Evolutionary conservation across 2,329 filamentous ascomycete species (phyloP).

Genomic region (Ophiocordyceps unilateralis): DNA sequence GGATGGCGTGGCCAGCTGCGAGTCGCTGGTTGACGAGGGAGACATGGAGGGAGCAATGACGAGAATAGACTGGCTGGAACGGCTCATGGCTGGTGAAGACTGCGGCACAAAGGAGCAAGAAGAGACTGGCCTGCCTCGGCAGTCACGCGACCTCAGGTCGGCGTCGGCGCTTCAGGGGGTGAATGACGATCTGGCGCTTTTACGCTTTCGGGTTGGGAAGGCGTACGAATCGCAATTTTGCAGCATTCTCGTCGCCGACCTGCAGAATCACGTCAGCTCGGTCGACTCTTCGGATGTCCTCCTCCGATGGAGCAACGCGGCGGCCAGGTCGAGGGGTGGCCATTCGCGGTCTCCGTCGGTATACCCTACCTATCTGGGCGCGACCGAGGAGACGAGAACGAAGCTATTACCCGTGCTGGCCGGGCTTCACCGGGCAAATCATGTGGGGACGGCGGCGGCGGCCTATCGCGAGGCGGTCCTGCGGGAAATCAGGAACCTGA

Average conservation of each 20-base stretch:
- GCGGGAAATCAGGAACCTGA: conserved; percentile 71
- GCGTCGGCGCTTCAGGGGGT: conserved; percentile 69
- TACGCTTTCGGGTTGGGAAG: conserved; percentile 70
- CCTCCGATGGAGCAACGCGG: conserved; percentile 67
- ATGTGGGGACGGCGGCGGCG: conserved; percentile 65
- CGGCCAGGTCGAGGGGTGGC: conserved; percentile 51
- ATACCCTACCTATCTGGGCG: conserved; percentile 63
- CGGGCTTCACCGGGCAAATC: conserved; percentile 66
- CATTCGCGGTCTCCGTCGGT: conserved; percentile 49
- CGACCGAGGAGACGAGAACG: conserved; percentile 51
- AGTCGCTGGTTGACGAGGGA: conserved; percentile 67
- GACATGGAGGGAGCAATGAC: conserved; percentile 66
- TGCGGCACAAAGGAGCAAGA: conserved; percentile 14
- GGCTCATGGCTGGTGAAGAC: conserved; percentile 58
- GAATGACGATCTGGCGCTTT: conserved; percentile 54
- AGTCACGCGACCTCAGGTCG: conserved; percentile 51
- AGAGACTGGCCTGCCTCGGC: conserved; percentile 10
- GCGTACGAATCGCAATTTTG: conserved; percentile 73
- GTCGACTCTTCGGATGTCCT: conserved; percentile 59
- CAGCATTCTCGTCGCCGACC: conserved; percentile 57
- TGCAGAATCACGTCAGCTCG: conserved; percentile 61
- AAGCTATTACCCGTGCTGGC: conserved; percentile 54
- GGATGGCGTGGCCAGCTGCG: conserved; percentile 56
- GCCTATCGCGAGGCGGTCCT: conserved; percentile 71
- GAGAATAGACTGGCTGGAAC: conserved; percentile 61